Base-by-base conservation (phyloP, 1,139 yeast species). In the Blastobotrys ciferrii region DNA sequence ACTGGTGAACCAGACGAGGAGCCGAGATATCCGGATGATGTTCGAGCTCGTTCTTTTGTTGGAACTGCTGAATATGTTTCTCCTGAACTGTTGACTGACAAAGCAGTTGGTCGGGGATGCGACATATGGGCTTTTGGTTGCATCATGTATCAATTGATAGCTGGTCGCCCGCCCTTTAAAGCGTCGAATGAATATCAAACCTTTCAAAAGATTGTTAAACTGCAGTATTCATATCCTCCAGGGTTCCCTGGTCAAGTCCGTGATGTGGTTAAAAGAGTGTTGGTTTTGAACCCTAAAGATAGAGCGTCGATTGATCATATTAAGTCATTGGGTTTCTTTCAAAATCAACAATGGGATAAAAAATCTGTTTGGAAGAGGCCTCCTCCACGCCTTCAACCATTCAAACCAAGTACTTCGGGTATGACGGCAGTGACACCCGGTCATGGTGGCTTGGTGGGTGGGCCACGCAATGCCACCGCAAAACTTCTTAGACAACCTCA, bases 51-150 rank as follows among this genome's bases (percentile, higher is more conserved):
- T 50, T 91, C 98, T 0, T 84, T 84, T 66, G 91, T 84, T 25
- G 92, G 92, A 0, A 92, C 99, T 1, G 96, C 96, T 0, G 85
- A 81, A 54, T 81, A 81, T 53, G 98, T 94, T 6, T 85, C 96
- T 0, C 99, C 99, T 0, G 99, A 94, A 67, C 74, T 94, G 44
- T 74, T 94, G 53, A 83, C 84, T 54, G 84, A 85, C 58, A 92
- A 91, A 63, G 75, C 78, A 23, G 86, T 94, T 54, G 97, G 96
- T 23, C 86, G 84, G 60, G 82, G 88, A 46, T 81, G 95, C 43
- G 99, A 94, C 66, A 75, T 92, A 9, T 94, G 99, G 99, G 97
- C 98, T 0, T 76, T 88, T 56, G 99, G 97, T 1, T 94, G 98
- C 68, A 86, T 94, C 14, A 67, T 94, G 17, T 94, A 81, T 67